phyloP scores from a whole-genome alignment of 768 basidiomycete genomes.

The Lactarius quietus region DNA sequence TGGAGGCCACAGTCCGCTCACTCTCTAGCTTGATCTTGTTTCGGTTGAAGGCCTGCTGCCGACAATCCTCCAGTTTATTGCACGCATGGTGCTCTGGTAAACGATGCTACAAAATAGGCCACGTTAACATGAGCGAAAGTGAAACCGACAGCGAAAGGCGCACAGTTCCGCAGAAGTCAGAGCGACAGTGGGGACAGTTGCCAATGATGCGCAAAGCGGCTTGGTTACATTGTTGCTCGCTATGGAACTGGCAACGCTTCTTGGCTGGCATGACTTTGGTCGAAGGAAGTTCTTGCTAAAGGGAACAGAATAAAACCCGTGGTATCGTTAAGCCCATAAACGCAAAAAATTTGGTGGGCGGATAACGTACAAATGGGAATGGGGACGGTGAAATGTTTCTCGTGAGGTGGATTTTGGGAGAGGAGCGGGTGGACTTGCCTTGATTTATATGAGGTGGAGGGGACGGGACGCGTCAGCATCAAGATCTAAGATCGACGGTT shows the following conservation, averaged over 20 bases:
- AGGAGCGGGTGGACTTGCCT: background rate
- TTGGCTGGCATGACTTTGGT: constrained; percentile 62
- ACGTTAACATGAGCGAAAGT: constrained; percentile 21
- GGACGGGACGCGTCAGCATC: constrained; percentile 28
- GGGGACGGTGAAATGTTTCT: background rate
- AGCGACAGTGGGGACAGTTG: constrained; percentile 75
- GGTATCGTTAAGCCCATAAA: background rate
- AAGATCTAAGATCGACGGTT: constrained; percentile 25
- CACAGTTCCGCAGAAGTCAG: constrained; percentile 74
- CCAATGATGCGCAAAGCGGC: constrained; percentile 83
- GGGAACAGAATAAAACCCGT: background rate
- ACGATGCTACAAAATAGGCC: constrained; percentile 56
- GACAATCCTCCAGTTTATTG: constrained; percentile 77
- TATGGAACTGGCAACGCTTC: constrained; percentile 79
- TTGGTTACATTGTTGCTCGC: constrained; percentile 61
- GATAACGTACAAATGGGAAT: background rate
- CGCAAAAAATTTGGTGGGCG: background rate
- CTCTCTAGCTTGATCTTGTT: constrained; percentile 87
- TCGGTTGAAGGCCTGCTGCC: constrained; percentile 81
- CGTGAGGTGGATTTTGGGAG: background rate
- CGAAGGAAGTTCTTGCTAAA: constrained; percentile 21
- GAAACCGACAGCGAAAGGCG: constrained; percentile 33
- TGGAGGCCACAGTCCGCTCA: constrained; percentile 81
- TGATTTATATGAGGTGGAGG: constrained; percentile 24
- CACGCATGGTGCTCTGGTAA: constrained; percentile 88